These are phyloP conservation scores for Rhizophora apiculata DNA, from an alignment of 345 rosid genomes.

Conservation along the genomic window DNA sequence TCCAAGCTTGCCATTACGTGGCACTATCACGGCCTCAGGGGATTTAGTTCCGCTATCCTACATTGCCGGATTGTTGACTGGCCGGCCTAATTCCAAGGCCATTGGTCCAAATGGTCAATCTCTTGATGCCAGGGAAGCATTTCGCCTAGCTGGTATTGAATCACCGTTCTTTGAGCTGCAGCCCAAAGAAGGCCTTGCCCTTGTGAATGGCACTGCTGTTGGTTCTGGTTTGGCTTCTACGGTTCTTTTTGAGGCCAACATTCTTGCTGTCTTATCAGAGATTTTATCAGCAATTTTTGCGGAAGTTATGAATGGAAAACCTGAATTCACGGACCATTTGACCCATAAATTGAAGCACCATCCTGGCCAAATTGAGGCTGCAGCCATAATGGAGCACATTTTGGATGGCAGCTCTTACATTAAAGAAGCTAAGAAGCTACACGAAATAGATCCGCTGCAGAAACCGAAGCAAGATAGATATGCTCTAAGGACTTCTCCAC, in stretches of 20 bases:
- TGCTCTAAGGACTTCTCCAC: constrained; percentile 73
- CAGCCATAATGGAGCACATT: constrained; percentile 76
- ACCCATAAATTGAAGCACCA: constrained; percentile 74
- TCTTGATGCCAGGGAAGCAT: constrained; percentile 46
- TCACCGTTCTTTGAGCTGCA: constrained; percentile 58
- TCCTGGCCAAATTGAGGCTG: constrained; percentile 78
- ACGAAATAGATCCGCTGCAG: constrained; percentile 65
- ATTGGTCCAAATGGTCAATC: constrained; percentile 50
- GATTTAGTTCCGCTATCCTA: constrained; percentile 70
- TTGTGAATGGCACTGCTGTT: constrained; percentile 76
- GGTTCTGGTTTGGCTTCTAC: constrained; percentile 71
- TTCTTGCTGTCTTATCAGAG: constrained; percentile 47
- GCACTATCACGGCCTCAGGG: constrained; percentile 69
- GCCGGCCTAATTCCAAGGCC: constrained; percentile 61
- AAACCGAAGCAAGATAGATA: constrained; percentile 75
- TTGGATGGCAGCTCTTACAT: constrained; percentile 61
- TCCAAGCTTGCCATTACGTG: constrained; percentile 72
- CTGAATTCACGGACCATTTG: constrained; percentile 69
- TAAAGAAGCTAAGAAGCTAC: constrained; percentile 52
- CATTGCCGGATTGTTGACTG: constrained; percentile 58
- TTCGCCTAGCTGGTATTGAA: constrained; percentile 38
- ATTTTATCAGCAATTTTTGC: constrained; percentile 61
- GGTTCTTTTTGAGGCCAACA: constrained; percentile 60
- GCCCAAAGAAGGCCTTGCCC: constrained; percentile 72
- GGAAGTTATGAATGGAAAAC: constrained; percentile 75